phyloP scores from a whole-genome alignment of 306 rosid genomes.

The Acacia confusa region DNA sequence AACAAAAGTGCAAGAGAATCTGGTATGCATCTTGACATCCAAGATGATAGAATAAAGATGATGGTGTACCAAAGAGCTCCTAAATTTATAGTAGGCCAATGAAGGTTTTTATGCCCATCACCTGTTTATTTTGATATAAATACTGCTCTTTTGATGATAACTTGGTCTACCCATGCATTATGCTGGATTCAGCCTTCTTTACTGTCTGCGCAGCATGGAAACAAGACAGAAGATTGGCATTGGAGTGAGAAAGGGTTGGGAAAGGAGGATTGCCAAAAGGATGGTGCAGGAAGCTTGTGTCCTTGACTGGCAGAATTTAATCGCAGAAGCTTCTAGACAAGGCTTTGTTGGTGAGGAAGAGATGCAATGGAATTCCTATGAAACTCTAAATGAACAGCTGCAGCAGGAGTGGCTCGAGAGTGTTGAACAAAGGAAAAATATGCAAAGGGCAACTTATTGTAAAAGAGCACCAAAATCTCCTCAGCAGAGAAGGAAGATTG shows the following conservation, averaged over 20 bases:
- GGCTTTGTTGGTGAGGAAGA: slow-evolving; percentile 76
- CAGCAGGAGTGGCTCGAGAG: slow-evolving; percentile 62
- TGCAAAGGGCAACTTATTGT: slow-evolving; percentile 47
- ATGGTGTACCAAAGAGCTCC: neutral
- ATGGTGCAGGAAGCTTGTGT: slow-evolving; percentile 67
- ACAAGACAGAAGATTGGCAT: slow-evolving; percentile 71
- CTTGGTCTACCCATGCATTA: slow-evolving; percentile 13
- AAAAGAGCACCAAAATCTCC: slow-evolving; percentile 84
- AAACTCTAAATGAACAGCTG: slow-evolving; percentile 55
- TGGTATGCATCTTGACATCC: neutral
- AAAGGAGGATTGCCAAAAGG: slow-evolving; percentile 56
- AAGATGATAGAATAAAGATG: neutral
- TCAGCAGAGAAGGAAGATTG: slow-evolving; percentile 84
- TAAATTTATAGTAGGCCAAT: slow-evolving; percentile 2
- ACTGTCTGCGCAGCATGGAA: slow-evolving; percentile 59
- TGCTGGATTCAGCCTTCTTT: slow-evolving; percentile 22
- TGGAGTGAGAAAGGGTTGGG: slow-evolving; percentile 80
- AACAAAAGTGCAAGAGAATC: neutral
- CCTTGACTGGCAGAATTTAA: slow-evolving; percentile 81
- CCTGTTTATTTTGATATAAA: neutral
- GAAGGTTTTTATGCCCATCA: neutral
- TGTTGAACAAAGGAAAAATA: slow-evolving; percentile 60
- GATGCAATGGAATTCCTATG: slow-evolving; percentile 86
- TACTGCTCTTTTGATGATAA: slow-evolving; percentile 17
- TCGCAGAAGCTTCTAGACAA: slow-evolving; percentile 80